A percentile compares a stretch with the other conserved stretches of the same genome.
Conservation (phyloP, 805 yeast genomes). For the Grigorovia humatica region DNA sequence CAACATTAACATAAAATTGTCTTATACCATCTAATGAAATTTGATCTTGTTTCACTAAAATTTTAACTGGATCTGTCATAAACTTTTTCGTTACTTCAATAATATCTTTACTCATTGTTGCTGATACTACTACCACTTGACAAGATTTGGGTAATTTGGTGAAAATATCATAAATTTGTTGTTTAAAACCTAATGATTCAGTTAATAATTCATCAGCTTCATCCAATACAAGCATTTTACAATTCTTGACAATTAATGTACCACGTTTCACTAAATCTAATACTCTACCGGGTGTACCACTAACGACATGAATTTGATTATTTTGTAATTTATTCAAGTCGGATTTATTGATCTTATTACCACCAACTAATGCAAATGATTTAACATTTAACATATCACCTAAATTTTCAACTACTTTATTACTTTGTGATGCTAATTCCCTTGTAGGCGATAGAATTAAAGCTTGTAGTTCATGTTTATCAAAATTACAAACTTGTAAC, state of each 20-base stretch:
- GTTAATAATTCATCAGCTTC: constrained; percentile 95
- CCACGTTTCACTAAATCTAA: constrained; percentile 84
- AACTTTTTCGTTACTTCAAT: constrained; percentile 84
- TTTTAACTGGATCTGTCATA: constrained; percentile 90
- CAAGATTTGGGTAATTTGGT: constrained; percentile 76
- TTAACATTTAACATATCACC: constrained; percentile 83
- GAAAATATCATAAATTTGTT: constrained; percentile 91
- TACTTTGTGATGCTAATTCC: constrained; percentile 90
- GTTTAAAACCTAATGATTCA: constrained; percentile 81
- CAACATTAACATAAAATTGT: constrained; percentile 85
- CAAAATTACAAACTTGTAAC: constrained; percentile 74
- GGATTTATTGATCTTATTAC: constrained; percentile 62
- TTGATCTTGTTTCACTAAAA: constrained; percentile 91
- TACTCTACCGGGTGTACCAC: constrained; percentile 97
- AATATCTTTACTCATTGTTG: constrained; percentile 90
- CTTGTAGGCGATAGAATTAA: constrained; percentile 90
- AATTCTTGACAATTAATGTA: constrained; percentile 56
- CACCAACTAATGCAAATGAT: constrained; percentile 91
- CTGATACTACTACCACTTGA: constrained; percentile 91
- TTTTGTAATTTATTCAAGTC: constrained; percentile 65
- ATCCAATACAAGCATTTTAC: constrained; percentile 84
- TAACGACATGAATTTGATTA: constrained; percentile 77
- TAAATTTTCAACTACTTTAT: constrained; percentile 72
- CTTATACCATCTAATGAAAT: constrained; percentile 90
- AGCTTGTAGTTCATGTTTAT: constrained; percentile 72